Conservation (phyloP, 2,329 filamentous ascomycete species). For the Scedosporium boydii region DNA sequence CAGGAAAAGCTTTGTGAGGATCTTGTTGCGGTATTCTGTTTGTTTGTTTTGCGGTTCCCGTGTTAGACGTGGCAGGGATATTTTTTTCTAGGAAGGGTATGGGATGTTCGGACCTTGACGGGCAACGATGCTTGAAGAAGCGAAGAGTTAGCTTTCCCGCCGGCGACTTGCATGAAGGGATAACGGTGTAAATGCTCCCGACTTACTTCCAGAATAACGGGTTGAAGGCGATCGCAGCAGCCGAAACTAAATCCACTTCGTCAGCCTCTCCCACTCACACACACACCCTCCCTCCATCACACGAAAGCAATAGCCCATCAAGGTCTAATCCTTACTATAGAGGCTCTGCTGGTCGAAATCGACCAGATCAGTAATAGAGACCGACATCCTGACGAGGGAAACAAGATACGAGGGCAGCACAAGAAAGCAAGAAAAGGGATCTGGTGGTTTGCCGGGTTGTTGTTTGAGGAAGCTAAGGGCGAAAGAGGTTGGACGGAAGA, state of each 20-base stretch:
- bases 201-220: slow-evolving; percentile 99
- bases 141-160: slow-evolving; percentile 21
- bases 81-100: not conserved
- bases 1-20: slow-evolving; percentile 78
- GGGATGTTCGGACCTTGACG: slow-evolving; percentile 54
- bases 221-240: slow-evolving; percentile 80
- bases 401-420: not conserved
- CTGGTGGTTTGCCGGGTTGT: too few relatives aligned
- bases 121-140: slow-evolving; percentile 58
- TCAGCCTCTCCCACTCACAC: slow-evolving; percentile 9
- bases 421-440: too few relatives aligned
- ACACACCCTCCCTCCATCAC: not conserved
- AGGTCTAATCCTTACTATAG: slow-evolving; percentile 39
- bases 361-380: slow-evolving; percentile 35
- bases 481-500: too few relatives aligned
- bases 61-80: slow-evolving; percentile 11
- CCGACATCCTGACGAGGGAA: slow-evolving; percentile 25
- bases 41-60: slow-evolving; percentile 7
- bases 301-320: slow-evolving; percentile 5
- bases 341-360: slow-evolving; percentile 60
- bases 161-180: slow-evolving; percentile 5
- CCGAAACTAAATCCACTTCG: slow-evolving; percentile 55
- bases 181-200: not conserved
- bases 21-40: slow-evolving; percentile 81
- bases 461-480: too few relatives aligned